Evolutionary conservation across 2,329 filamentous ascomycete species (phyloP).

Genomic region (Hypoxylon sp.): DNA sequence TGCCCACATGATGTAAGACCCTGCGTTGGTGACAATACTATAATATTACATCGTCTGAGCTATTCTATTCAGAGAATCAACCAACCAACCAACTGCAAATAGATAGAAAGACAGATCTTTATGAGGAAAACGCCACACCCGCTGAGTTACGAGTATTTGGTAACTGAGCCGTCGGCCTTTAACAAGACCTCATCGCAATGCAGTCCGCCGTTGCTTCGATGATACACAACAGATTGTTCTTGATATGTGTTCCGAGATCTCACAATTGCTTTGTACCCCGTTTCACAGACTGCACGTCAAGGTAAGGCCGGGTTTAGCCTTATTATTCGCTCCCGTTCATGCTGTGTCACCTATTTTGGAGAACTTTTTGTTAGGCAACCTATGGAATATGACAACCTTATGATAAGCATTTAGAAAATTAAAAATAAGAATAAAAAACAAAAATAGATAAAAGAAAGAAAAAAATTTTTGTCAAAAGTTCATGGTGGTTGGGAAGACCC

Average conservation of each 20-base stretch:
- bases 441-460: conserved; percentile 26
- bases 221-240: conserved; percentile 22
- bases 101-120: conserved; percentile 15
- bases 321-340: conserved; percentile 22
- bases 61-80: conserved; percentile 7
- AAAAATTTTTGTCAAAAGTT: conserved; percentile 12
- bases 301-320: conserved; percentile 28
- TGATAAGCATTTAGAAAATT: conserved; percentile 8
- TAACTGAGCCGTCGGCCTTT: conserved; percentile 10
- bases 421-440: conserved; percentile 14
- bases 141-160: conserved; percentile 10
- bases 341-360: conserved; percentile 26
- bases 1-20: conserved; percentile 44
- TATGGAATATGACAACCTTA: conserved; percentile 16
- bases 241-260: conserved; percentile 23
- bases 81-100: conserved; percentile 31
- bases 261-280: conserved; percentile 20
- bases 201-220: conserved; percentile 24
- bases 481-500: conserved; percentile 1
- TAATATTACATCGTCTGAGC: conserved; percentile 20
- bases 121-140: conserved; percentile 25
- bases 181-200: conserved; percentile 6
- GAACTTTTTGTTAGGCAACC: conserved; percentile 19
- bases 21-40: conserved; percentile 39
- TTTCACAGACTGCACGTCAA: conserved; percentile 40